These are phyloP conservation scores for Globisporangium ultimum DNA, from an alignment of 352 stramenopile genomes.

Conservation along the genomic window DNA sequence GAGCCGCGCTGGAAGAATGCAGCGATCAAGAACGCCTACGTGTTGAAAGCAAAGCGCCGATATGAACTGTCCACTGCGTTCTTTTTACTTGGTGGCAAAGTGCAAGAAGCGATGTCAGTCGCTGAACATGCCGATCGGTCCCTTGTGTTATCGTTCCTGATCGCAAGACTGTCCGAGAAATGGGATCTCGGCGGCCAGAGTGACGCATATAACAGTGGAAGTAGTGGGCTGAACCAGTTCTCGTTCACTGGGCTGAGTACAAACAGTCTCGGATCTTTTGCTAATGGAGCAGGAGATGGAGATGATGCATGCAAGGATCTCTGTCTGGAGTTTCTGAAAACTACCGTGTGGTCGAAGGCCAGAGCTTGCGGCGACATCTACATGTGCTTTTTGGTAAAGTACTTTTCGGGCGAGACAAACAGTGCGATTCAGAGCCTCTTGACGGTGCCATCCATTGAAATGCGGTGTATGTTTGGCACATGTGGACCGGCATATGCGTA, in stretches of 20 bases:
- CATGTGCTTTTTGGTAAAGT: slow-evolving; percentile 73
- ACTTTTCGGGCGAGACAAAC: slow-evolving; percentile 45
- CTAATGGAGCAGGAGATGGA: background rate
- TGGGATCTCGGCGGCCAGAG: slow-evolving; percentile 53
- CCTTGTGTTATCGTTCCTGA: slow-evolving; percentile 77
- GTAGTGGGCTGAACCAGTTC: slow-evolving; percentile 25
- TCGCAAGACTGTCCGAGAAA: slow-evolving; percentile 69
- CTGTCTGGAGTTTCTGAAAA: slow-evolving; percentile 63
- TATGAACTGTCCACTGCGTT: slow-evolving; percentile 80
- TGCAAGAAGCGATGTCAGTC: slow-evolving; percentile 74
- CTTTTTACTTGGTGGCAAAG: slow-evolving; percentile 76
- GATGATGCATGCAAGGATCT: slow-evolving; percentile 26
- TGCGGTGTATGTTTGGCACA: slow-evolving; percentile 57
- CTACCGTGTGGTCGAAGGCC: slow-evolving; percentile 45
- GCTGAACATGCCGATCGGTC: slow-evolving; percentile 69
- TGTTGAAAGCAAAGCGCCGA: slow-evolving; percentile 83
- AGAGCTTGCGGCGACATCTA: slow-evolving; percentile 62
- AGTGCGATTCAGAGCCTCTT: slow-evolving; percentile 50
- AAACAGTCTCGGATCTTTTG: slow-evolving; percentile 25
- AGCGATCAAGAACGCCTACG: slow-evolving; percentile 89
- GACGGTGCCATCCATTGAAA: slow-evolving; percentile 37
- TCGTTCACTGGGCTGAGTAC: slow-evolving; percentile 61
- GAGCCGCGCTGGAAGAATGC: slow-evolving; percentile 83
- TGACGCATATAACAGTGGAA: slow-evolving; percentile 13
- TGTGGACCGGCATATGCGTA: slow-evolving; percentile 6